Conservation (phyloP, 768 basidiomycete species). For the Pulveroboletus sp. region DNA sequence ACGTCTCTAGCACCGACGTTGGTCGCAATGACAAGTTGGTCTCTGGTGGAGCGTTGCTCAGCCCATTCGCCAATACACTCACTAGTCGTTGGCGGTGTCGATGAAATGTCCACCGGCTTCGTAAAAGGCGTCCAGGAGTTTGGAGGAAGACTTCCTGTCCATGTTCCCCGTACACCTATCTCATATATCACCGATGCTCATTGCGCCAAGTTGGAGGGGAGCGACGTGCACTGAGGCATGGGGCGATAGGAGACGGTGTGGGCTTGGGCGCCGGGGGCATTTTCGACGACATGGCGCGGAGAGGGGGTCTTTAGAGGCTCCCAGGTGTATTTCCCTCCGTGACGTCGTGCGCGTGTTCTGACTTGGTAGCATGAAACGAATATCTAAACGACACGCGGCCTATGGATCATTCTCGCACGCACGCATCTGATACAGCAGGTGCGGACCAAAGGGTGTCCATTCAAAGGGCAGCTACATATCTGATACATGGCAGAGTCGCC, state of each 20-base stretch:
- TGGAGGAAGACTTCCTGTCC: slow-evolving; percentile 39
- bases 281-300: slow-evolving; percentile 2
- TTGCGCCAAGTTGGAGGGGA: slow-evolving; percentile 43
- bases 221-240: slow-evolving; percentile 44
- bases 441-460: not conserved
- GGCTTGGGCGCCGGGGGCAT: slow-evolving; percentile 26
- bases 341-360: not conserved
- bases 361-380: no score
- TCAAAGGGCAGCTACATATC: not conserved
- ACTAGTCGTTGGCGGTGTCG: slow-evolving; percentile 46
- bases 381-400: no score
- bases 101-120: slow-evolving; percentile 48
- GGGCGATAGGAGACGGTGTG: slow-evolving; percentile 36
- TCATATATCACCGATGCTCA: slow-evolving; percentile 45
- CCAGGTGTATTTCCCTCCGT: not conserved
- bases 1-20: slow-evolving; percentile 26
- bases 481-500: not conserved
- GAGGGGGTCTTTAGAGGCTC: not conserved
- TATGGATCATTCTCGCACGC: no score
- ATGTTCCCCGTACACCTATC: slow-evolving; percentile 32
- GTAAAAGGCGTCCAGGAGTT: slow-evolving; percentile 42
- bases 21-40: slow-evolving; percentile 47
- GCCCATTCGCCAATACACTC: slow-evolving; percentile 47
- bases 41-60: slow-evolving; percentile 37
- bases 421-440: no score